These are phyloP conservation scores for Cenococcum geophilum DNA, from an alignment of 495 filamentous ascomycete species.

Conservation along the genomic window DNA sequence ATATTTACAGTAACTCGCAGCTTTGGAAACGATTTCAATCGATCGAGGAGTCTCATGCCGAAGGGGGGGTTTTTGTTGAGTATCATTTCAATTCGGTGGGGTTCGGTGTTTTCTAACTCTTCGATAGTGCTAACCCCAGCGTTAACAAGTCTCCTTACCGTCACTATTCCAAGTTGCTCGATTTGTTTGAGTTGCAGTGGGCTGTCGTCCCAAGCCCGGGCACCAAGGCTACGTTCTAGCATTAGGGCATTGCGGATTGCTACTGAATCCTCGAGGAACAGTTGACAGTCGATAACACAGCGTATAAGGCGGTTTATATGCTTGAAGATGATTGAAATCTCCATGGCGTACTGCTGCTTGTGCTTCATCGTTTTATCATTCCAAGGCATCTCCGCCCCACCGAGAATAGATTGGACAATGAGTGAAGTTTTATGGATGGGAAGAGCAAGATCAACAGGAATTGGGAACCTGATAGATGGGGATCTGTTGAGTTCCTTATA, in stretches of 20 bases:
- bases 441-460: constrained; percentile 68
- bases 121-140: constrained; percentile 66
- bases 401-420: constrained; percentile 75
- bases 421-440: constrained; percentile 82
- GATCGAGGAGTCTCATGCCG: constrained; percentile 60
- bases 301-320: constrained; percentile 68
- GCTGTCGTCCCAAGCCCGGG: constrained; percentile 80
- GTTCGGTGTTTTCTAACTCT: constrained; percentile 59
- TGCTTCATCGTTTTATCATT: constrained; percentile 57
- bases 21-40: constrained; percentile 66
- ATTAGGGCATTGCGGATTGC: constrained; percentile 66
- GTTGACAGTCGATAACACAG: constrained; percentile 81
- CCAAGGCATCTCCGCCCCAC: constrained; percentile 62
- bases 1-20: constrained; percentile 55
- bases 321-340: constrained; percentile 67
- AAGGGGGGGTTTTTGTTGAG: constrained; percentile 78
- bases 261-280: constrained; percentile 59
- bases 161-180: constrained; percentile 69
- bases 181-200: constrained; percentile 83
- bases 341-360: constrained; percentile 56
- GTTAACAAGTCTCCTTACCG: constrained; percentile 68
- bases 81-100: constrained; percentile 67
- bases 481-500: constrained; percentile 81
- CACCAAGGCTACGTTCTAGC: constrained; percentile 68
- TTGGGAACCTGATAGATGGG: constrained; percentile 63